A percentile compares a stretch with the other conserved stretches of the same genome.
Evolutionary conservation across 495 filamentous ascomycete genomes (phyloP).

Genomic region (Podospora pseudocomata): DNA sequence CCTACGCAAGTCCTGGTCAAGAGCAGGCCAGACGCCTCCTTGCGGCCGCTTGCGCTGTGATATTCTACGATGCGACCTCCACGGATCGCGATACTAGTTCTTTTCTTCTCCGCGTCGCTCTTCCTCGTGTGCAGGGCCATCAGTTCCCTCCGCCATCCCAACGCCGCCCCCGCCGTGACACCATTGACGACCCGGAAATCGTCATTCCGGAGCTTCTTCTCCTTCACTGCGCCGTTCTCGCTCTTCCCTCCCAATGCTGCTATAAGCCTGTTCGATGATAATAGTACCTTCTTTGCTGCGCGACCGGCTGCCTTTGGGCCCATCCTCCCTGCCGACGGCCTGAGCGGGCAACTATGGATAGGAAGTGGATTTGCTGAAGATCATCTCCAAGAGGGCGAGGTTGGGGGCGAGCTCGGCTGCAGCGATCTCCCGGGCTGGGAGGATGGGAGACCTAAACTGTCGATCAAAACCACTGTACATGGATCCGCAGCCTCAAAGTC

Average conservation of each 20-base stretch:
- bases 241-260: slow-evolving; percentile 92
- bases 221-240: slow-evolving; percentile 54
- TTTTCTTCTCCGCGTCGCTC: slow-evolving; percentile 46
- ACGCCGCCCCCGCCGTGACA: slow-evolving; percentile 26
- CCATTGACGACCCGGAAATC: slow-evolving; percentile 28
- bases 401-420: slow-evolving; percentile 90
- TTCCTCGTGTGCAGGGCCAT: slow-evolving; percentile 48
- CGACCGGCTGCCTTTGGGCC: slow-evolving; percentile 93
- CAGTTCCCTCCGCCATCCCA: slow-evolving; percentile 30
- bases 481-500: slow-evolving; percentile 24
- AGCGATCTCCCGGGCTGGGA: slow-evolving; percentile 96
- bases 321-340: slow-evolving; percentile 64
- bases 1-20: neutral
- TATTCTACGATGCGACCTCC: slow-evolving; percentile 43
- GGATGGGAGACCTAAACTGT: slow-evolving; percentile 37
- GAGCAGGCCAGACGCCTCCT: neutral
- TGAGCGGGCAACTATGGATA: slow-evolving; percentile 85
- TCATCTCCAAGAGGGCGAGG: slow-evolving; percentile 55
- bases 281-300: slow-evolving; percentile 92
- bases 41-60: neutral
- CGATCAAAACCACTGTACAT: slow-evolving; percentile 20
- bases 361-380: slow-evolving; percentile 86
- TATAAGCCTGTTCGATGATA: slow-evolving; percentile 95
- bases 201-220: slow-evolving; percentile 42
- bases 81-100: slow-evolving; percentile 43